Evolutionary conservation across 2,329 filamentous ascomycete genomes (phyloP).

Genomic region (Exophiala alcalophila): DNA sequence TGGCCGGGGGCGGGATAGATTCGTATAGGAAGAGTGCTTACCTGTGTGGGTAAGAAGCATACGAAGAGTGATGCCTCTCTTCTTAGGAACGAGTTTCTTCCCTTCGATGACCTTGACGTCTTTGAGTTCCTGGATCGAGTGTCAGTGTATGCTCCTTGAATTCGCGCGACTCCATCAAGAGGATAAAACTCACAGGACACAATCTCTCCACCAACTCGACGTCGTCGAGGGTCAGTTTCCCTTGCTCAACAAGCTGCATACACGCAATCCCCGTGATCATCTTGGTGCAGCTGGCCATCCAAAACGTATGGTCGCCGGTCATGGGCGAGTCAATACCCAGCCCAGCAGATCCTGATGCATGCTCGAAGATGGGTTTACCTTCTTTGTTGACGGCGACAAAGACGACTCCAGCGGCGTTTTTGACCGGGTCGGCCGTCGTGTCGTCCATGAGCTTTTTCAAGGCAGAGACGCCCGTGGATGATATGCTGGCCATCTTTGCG

Average conservation of each 20-base stretch:
- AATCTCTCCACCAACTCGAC: slow-evolving; percentile 44
- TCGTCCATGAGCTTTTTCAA: too few relatives aligned
- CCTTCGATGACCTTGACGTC: slow-evolving; percentile 45
- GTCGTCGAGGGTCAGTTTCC: slow-evolving; percentile 50
- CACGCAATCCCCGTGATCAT: slow-evolving; percentile 52
- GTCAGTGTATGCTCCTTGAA: too few relatives aligned
- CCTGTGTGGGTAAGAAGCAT: slow-evolving; percentile 53
- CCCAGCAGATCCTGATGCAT: slow-evolving; percentile 31
- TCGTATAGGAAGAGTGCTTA: neutral
- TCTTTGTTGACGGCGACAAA: slow-evolving; percentile 30
- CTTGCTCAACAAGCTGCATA: slow-evolving; percentile 58
- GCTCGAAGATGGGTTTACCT: slow-evolving; percentile 31
- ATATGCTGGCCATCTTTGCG: too few relatives aligned
- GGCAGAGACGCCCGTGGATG: too few relatives aligned
- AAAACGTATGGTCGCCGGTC: slow-evolving; percentile 36
- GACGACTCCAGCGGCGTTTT: slow-evolving; percentile 27
- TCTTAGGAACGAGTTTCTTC: slow-evolving; percentile 36
- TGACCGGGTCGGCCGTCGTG: too few relatives aligned
- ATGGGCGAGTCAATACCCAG: slow-evolving; percentile 25
- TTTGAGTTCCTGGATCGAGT: slow-evolving; percentile 43
- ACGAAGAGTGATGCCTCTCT: slow-evolving; percentile 48
- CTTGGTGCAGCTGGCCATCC: slow-evolving; percentile 59
- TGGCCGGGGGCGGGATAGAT: too few relatives aligned
- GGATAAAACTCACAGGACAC: slow-evolving; percentile 35
- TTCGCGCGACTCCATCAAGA: too few relatives aligned